Percentiles rank a stretch among this genome's conserved stretches.
phyloP scores from a whole-genome alignment of 805 yeast species.

The Ogataea pignaliae region DNA sequence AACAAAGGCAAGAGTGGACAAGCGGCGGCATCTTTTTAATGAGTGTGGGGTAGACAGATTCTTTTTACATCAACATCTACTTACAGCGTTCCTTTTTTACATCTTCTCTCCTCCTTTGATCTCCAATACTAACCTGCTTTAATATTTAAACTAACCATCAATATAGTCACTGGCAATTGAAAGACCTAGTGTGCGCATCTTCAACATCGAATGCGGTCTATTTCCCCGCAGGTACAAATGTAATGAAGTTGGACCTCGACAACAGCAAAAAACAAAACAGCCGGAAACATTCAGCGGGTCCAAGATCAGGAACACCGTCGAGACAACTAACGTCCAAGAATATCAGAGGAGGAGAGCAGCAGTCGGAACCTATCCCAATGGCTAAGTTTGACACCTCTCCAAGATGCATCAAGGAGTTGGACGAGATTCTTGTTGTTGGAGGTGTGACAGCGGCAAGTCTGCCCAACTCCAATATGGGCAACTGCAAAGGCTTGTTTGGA shows the following conservation, averaged over 20 bases:
- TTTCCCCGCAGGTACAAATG: constrained; percentile 54
- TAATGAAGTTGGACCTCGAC: constrained; percentile 27
- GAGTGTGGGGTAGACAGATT: background rate
- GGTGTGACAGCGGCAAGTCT: constrained; percentile 33
- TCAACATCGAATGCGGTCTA: constrained; percentile 43
- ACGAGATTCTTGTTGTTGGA: constrained; percentile 46
- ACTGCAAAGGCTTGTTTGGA: constrained; percentile 61
- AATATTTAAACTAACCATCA: background rate
- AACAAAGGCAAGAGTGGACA: too few relatives aligned
- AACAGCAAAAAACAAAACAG: background rate
- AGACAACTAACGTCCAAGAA: too few relatives aligned
- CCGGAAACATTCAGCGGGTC: constrained; percentile 17
- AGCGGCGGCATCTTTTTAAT: too few relatives aligned
- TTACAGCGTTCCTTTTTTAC: background rate
- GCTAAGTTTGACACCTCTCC: constrained; percentile 62
- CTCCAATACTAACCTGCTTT: constrained; percentile 1
- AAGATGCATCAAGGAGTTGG: constrained; percentile 60
- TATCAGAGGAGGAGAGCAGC: too few relatives aligned
- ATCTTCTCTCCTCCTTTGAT: background rate
- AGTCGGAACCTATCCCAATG: constrained; percentile 32
- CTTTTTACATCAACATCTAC: background rate
- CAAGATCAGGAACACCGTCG: constrained; percentile 19
- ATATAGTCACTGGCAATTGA: constrained; percentile 30
- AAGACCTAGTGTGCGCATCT: constrained; percentile 63
- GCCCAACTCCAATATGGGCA: constrained; percentile 24